Base-by-base conservation (phyloP, 495 filamentous ascomycete species). In the Talaromyces adpressus region DNA sequence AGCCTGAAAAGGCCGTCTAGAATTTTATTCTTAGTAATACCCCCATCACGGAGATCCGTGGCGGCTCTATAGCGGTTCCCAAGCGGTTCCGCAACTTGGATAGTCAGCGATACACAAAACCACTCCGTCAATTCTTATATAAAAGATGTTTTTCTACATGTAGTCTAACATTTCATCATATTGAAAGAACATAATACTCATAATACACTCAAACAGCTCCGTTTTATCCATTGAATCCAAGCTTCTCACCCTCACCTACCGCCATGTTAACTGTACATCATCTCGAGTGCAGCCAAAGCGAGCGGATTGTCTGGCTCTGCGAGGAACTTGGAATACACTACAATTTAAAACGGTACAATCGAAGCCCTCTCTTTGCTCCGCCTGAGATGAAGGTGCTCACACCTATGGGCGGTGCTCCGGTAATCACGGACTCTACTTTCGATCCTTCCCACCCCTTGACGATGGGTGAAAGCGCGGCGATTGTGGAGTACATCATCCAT, bases 291-390 rank as follows among this genome's bases (percentile, higher is more conserved):
- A 81, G 79, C 41, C 83, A 86, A 74, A 85, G 82, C 51, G 85
- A 88, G 66, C 85, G 85, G 66, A 75, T 87, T 29, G 65, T 82
- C 69, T 88, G 81, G 81, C 82, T 88, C 64, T 83, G 81, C 68
- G 85, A 89, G 71, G 85, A 89, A 68, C 83, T 88, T 34, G 66
- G 65, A 54, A 69, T 89, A 52, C 65, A 75, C 6, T 87, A 87
- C 71, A 66, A 75, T 8, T 72, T 83, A 45, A 79, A 79, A 34
- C 68, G 72, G 45, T 81, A 87, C 74, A 65, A 77, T 14, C 78
- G 84, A 56, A 69, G 71, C 22, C 84, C 82, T 3, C 36, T 84
- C 8, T 67, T 87, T 62, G 72, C 84, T 1, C 85, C 84, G 0
- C 73, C 81, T n/a, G 79, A 79, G 7, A 74, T 79, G 70, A 77